These are phyloP conservation scores for Diplocarpon rosae DNA, from an alignment of 2,329 filamentous ascomycete species.

Conservation along the genomic window DNA sequence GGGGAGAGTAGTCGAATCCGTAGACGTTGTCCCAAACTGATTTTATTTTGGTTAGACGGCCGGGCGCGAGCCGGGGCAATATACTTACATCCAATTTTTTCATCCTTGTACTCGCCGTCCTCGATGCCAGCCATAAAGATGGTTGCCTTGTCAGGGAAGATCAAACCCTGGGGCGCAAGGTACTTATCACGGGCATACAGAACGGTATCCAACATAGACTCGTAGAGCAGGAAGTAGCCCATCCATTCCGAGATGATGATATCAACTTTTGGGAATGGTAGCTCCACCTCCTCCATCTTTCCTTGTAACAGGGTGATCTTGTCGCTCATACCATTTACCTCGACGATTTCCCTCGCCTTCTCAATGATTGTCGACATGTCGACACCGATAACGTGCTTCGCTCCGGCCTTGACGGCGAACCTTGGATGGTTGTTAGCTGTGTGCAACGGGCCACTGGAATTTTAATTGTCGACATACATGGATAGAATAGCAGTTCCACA, in stretches of 20 bases:
- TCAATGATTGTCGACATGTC: conserved; percentile 99
- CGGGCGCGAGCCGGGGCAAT: not conserved
- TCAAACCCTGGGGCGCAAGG: conserved; percentile 73
- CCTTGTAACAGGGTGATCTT: conserved; percentile 97
- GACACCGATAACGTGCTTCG: conserved; percentile 96
- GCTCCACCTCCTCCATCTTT: conserved; percentile 97
- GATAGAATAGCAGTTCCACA: conserved; percentile 96
- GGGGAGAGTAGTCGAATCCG: conserved; percentile 89
- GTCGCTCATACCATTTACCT: conserved; percentile 79
- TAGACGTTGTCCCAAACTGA: conserved; percentile 99
- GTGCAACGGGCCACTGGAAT: not conserved
- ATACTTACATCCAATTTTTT: conserved; percentile 93
- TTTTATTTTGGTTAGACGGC: not conserved
- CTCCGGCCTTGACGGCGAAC: conserved; percentile 93
- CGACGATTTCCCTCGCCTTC: conserved; percentile 93
- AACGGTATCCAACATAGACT: conserved; percentile 98
- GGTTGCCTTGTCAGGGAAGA: conserved; percentile 98
- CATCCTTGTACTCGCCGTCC: conserved; percentile 98
- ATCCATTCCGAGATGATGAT: conserved; percentile 99
- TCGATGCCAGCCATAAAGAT: conserved; percentile 96
- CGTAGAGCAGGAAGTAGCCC: conserved; percentile 98
- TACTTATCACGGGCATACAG: conserved; percentile 93
- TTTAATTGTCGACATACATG: conserved; percentile 55
- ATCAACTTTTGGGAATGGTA: conserved; percentile 92
- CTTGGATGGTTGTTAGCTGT: conserved; percentile 35